Percentiles rank a stretch among this genome's conserved stretches.
These are phyloP conservation scores for Kalanchoe fedtschenkoi DNA, from an alignment of 164 flowering plant species.

Conservation along the genomic window DNA sequence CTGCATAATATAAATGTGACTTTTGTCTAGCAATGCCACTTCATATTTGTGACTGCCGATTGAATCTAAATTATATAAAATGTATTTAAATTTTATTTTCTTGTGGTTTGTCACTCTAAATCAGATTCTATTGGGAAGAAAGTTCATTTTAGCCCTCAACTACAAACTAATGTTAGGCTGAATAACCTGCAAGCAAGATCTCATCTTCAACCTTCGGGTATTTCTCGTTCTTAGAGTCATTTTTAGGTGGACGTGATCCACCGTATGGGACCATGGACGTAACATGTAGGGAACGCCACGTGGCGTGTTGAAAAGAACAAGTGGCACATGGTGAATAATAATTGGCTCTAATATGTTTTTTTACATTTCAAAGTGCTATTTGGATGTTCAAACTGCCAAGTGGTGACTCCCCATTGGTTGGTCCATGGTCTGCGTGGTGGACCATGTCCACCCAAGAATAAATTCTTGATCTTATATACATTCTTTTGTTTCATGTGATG, in stretches of 20 bases:
- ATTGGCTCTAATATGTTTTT: no score
- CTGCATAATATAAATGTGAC: no score
- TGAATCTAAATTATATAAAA: constrained; percentile 4
- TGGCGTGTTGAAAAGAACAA: no score
- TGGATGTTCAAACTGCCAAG: no score
- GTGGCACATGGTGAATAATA: no score
- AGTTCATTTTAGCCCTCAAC: constrained; percentile 67
- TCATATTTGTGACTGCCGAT: neutral
- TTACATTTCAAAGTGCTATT: no score
- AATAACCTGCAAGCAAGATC: constrained; percentile 38
- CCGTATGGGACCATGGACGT: no score
- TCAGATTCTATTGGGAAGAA: constrained; percentile 70
- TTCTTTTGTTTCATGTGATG: neutral
- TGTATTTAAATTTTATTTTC: neutral
- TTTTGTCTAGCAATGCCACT: neutral
- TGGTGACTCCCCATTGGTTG: no score
- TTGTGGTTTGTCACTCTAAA: constrained; percentile 4
- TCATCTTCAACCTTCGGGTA: constrained; percentile 64
- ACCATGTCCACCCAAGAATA: no score
- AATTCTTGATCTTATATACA: neutral
- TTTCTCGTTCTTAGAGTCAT: constrained; percentile 1
- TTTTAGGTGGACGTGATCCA: no score
- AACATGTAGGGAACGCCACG: no score
- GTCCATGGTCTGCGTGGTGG: no score
- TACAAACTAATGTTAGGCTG: constrained; percentile 44